Evolutionary conservation across 73 alveolate species (phyloP).

Genomic region (Stentor coeruleus): DNA sequence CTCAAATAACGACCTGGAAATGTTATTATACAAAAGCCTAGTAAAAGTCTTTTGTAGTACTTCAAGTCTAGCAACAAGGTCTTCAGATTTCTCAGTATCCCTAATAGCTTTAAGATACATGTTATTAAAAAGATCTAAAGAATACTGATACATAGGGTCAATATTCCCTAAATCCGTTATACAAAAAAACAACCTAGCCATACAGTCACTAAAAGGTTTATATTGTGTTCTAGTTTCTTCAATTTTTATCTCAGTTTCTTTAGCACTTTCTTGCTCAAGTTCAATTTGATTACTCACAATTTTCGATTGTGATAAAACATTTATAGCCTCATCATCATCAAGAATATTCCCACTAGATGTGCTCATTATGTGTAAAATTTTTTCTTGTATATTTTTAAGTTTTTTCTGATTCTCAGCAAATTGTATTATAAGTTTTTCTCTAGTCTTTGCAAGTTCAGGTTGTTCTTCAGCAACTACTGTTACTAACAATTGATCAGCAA

Average conservation of each 20-base stretch:
- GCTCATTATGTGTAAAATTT: slow-evolving; percentile 75
- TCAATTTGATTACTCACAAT: slow-evolving; percentile 75
- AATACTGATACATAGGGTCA: slow-evolving; percentile 99
- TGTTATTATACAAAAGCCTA: slow-evolving; percentile 75
- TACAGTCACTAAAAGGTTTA: slow-evolving; percentile 88
- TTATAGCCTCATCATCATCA: slow-evolving; percentile 92
- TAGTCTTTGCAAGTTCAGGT: slow-evolving; percentile 96
- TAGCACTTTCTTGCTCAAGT: slow-evolving; percentile 79
- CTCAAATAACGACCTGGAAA: slow-evolving; percentile 95
- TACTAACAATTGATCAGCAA: slow-evolving; percentile 93
- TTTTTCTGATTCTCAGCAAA: slow-evolving; percentile 94
- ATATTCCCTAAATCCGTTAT: slow-evolving; percentile 72
- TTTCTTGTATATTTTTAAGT: slow-evolving; percentile 91
- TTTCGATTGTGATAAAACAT: slow-evolving; percentile 77
- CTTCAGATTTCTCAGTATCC: slow-evolving; percentile 80
- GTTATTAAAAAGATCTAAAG: slow-evolving; percentile 90
- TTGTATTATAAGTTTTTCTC: slow-evolving; percentile 91
- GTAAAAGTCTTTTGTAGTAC: slow-evolving; percentile 71
- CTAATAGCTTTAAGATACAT: slow-evolving; percentile 79
- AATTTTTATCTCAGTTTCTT: slow-evolving; percentile 75
- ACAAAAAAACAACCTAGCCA: slow-evolving; percentile 82
- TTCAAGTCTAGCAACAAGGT: slow-evolving; percentile 77
- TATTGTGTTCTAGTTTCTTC: slow-evolving; percentile 82
- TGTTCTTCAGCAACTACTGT: slow-evolving; percentile 97
- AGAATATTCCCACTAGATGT: slow-evolving; percentile 89